phyloP scores from a whole-genome alignment of 768 basidiomycete species.

The Rhizopogon roseolus region DNA sequence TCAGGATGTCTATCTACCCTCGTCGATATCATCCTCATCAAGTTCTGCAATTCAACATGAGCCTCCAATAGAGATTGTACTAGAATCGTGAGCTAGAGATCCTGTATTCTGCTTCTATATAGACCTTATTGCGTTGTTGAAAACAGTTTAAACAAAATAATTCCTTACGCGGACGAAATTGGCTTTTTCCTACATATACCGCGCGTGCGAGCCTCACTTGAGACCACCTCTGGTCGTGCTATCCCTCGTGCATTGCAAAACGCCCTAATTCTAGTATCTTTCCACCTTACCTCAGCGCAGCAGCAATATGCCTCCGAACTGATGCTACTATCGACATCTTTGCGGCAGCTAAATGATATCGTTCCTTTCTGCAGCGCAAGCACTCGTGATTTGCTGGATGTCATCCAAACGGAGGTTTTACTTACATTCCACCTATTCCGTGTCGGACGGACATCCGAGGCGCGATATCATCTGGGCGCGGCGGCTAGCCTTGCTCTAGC shows the following conservation, averaged over 20 bases:
- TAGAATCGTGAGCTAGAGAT: conserved; percentile 25
- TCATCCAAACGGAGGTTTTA: conserved; percentile 60
- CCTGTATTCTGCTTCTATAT: background rate
- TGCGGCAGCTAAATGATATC: conserved; percentile 40
- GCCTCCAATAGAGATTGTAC: conserved; percentile 26
- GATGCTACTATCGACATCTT: conserved; percentile 42
- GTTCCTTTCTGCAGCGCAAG: conserved; percentile 34
- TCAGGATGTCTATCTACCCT: background rate
- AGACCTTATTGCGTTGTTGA: background rate
- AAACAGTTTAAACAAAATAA: conserved; percentile 32
- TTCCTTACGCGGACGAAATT: conserved; percentile 52
- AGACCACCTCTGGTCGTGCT: conserved; percentile 26
- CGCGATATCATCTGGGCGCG: conserved; percentile 49
- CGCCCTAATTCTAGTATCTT: conserved; percentile 49
- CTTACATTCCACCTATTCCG: conserved; percentile 63
- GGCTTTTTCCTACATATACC: conserved; percentile 60
- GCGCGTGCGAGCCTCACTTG: conserved; percentile 38
- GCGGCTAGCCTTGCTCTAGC: conserved; percentile 43
- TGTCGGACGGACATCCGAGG: conserved; percentile 54
- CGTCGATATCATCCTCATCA: conserved; percentile 2
- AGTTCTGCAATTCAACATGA: conserved; percentile 15
- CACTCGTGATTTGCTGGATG: conserved; percentile 41
- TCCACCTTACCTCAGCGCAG: conserved; percentile 42
- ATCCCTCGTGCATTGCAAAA: conserved; percentile 46
- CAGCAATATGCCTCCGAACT: conserved; percentile 33